Percentiles rank a stretch among this genome's conserved stretches.
These are phyloP conservation scores for Phytopythium vexans DNA, from an alignment of 352 stramenopile species.

Conservation along the genomic window DNA sequence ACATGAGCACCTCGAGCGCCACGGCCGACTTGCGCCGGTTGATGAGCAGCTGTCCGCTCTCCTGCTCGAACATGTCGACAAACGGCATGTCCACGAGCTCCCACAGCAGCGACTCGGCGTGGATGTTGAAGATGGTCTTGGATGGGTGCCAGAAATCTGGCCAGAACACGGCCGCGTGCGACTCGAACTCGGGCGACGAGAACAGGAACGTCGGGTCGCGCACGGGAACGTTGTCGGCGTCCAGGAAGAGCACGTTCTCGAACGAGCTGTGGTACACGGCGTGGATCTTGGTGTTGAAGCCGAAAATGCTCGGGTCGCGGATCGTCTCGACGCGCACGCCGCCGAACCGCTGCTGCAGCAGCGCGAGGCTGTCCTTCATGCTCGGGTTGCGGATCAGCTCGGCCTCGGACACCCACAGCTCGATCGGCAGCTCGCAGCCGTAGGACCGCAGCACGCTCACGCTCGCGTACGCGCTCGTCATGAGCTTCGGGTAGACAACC, in stretches of 20 bases:
- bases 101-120: constrained; percentile 55
- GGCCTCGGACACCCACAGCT: constrained; percentile 62
- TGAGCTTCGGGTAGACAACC: constrained; percentile 65
- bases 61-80: constrained; percentile 79
- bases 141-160: constrained; percentile 74
- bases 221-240: constrained; percentile 66
- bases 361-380: constrained; percentile 26
- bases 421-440: constrained; percentile 60
- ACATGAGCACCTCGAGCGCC: constrained; percentile 54
- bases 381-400: constrained; percentile 29
- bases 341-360: constrained; percentile 24
- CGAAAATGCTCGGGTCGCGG: constrained; percentile 32
- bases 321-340: constrained; percentile 49
- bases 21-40: constrained; percentile 30
- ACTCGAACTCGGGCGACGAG: constrained; percentile 31
- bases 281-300: constrained; percentile 70
- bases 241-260: constrained; percentile 71
- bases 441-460: constrained; percentile 41
- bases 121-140: constrained; percentile 72
- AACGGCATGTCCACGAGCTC: constrained; percentile 56
- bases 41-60: constrained; percentile 74
- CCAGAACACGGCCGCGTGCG: constrained; percentile 63
- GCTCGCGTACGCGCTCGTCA: constrained; percentile 66
- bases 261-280: constrained; percentile 64
- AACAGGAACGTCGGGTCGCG: constrained; percentile 70